Conservation (phyloP, 306 rosid genomes). For the Vigna reflexopilosa region DNA sequence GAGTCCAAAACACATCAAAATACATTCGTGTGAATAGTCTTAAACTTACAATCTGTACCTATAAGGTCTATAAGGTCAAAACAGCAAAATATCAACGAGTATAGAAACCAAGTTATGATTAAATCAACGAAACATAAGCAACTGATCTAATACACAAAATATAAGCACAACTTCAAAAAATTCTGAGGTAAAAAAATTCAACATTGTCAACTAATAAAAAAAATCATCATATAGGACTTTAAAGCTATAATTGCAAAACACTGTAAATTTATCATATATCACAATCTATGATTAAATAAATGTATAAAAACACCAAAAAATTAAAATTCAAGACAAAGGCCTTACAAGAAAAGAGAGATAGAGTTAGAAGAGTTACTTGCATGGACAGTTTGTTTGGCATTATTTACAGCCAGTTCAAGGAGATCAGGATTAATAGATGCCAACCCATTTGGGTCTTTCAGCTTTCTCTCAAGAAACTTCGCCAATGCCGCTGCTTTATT, state of each 20-base stretch:
- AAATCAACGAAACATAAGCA: neutral
- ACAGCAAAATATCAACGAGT: neutral
- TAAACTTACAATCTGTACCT: neutral
- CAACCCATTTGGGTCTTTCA: constrained; percentile 76
- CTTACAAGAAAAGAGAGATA: neutral
- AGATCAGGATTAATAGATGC: constrained; percentile 72
- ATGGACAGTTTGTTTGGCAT: constrained; percentile 71
- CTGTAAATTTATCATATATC: neutral
- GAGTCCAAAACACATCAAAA: neutral
- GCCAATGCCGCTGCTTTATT: constrained; percentile 95
- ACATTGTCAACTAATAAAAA: neutral
- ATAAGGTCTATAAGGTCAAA: neutral
- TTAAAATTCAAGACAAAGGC: neutral
- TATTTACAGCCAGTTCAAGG: constrained; percentile 71
- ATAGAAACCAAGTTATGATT: neutral
- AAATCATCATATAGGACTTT: neutral
- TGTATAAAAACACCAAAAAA: neutral
- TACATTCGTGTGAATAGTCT: neutral
- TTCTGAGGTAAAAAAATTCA: neutral
- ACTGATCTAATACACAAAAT: neutral
- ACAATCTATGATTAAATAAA: neutral
- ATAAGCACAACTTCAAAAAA: neutral
- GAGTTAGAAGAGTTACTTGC: constrained; percentile 50
- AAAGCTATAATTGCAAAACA: neutral
- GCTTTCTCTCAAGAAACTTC: constrained; percentile 80